Conservation (phyloP, 2,329 filamentous ascomycete genomes). For the Coniosporium tulheliwenetii region DNA sequence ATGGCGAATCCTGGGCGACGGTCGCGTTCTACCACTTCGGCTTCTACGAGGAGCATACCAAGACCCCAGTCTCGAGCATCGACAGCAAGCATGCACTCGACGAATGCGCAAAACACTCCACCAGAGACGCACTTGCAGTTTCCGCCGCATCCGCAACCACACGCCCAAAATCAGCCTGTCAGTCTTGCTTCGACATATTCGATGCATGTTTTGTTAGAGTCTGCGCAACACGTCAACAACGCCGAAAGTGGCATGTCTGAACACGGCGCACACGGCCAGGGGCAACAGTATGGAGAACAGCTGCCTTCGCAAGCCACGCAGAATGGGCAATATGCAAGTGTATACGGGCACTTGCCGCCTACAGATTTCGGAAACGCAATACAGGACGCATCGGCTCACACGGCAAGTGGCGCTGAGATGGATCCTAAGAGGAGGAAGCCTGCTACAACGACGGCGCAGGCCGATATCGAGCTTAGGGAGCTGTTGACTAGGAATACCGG, state of each 20-base stretch:
- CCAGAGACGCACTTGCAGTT: neutral
- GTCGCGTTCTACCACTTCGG: slow-evolving; percentile 8
- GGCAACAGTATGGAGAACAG: no score
- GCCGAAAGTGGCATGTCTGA: no score
- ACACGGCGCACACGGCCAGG: no score
- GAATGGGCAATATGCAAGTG: neutral
- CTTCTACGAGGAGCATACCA: slow-evolving; percentile 10
- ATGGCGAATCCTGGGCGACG: slow-evolving; percentile 2
- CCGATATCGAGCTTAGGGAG: slow-evolving; percentile 66
- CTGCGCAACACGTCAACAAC: no score
- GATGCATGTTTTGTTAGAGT: no score
- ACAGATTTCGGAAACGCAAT: neutral
- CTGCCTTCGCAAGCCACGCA: neutral
- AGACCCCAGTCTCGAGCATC: slow-evolving; percentile 15
- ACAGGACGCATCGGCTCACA: neutral
- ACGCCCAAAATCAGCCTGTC: neutral
- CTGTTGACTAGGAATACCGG: slow-evolving; percentile 55
- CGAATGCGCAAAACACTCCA: neutral
- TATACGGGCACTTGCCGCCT: neutral
- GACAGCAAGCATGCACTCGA: slow-evolving; percentile 1
- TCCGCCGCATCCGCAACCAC: neutral
- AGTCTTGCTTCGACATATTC: no score
- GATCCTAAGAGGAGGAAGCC: slow-evolving; percentile 35
- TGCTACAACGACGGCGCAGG: slow-evolving; percentile 59
- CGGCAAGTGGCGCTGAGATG: slow-evolving; percentile 13